phyloP scores from a whole-genome alignment of 768 basidiomycete genomes.

The Scleroderma bovista region DNA sequence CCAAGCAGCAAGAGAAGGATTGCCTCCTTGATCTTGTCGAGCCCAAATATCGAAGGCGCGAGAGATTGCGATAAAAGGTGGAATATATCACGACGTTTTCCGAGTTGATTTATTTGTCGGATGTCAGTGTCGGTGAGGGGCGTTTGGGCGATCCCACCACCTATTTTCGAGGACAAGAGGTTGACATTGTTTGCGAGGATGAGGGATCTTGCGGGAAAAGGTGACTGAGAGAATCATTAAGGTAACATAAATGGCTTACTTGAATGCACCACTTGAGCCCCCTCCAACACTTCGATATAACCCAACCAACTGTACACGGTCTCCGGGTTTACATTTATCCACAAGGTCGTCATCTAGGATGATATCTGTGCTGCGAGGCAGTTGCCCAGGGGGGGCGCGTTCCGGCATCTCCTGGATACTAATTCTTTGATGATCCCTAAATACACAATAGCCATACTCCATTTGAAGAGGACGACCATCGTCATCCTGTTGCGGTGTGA shows the following conservation, averaged over 20 bases:
- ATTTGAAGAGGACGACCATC: conserved; percentile 83
- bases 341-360: conserved; percentile 96
- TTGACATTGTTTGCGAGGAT: conserved; percentile 95
- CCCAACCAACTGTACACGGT: conserved; percentile 94
- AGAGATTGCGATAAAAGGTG: conserved; percentile 87
- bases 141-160: conserved; percentile 91
- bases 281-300: conserved; percentile 93
- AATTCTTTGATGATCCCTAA: conserved; percentile 95
- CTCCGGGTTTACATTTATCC: conserved; percentile 96
- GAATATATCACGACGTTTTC: conserved; percentile 85
- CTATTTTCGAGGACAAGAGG: conserved; percentile 88
- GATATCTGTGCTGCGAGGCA: conserved; percentile 94
- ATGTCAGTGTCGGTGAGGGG: conserved; percentile 91
- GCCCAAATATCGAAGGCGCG: conserved; percentile 96
- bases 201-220: conserved; percentile 57
- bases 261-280: conserved; percentile 88
- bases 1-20: conserved; percentile 90
- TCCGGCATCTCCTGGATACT: conserved; percentile 99
- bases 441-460: conserved; percentile 88
- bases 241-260: conserved; percentile 44
- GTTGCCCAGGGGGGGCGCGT: conserved; percentile 93
- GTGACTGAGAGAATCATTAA: conserved; percentile 9
- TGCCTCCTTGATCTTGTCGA: conserved; percentile 93
- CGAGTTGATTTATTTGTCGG: conserved; percentile 89
- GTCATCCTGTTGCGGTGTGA: conserved; percentile 90